Conservation (phyloP, 78 protist genomes). For the Dictyostelium brefeldianum region DNA sequence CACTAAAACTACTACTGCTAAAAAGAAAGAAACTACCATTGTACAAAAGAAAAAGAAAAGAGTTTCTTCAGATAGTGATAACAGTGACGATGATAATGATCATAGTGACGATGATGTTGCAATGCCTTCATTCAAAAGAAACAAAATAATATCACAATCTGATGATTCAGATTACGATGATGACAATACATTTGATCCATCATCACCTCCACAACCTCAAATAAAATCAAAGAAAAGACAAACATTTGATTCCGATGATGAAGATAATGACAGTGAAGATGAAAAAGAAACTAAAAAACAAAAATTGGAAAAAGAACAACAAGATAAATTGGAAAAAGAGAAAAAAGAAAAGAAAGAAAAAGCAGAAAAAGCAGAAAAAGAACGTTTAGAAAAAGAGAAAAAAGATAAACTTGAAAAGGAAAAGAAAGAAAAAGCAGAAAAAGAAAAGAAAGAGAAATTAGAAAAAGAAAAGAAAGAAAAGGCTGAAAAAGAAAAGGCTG, state of each 20-base stretch:
- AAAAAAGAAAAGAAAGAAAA: neutral
- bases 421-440: neutral
- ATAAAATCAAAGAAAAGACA: neutral
- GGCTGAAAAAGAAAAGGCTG: neutral
- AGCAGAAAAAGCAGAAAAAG: neutral
- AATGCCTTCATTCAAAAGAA: conserved; percentile 11
- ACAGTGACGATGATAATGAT: conserved; percentile 27
- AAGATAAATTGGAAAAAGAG: neutral
- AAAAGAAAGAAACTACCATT: neutral
- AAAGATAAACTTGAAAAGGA: neutral
- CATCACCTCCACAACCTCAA: neutral
- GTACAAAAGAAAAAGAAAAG: conserved; percentile 12
- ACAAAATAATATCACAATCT: neutral
- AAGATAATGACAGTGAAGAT: neutral
- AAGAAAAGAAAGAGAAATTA: neutral
- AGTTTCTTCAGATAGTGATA: conserved; percentile 11
- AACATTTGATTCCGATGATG: neutral
- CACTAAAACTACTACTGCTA: neutral
- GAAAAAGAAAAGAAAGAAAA: neutral
- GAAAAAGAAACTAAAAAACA: conserved; percentile 17
- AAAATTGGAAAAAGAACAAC: conserved; percentile 6
- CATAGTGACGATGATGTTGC: neutral
- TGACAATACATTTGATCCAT: neutral
- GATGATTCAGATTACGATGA: neutral
- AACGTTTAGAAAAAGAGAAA: neutral